These are phyloP conservation scores for Serendipita sp. DNA, from an alignment of 768 basidiomycete genomes.

Conservation along the genomic window DNA sequence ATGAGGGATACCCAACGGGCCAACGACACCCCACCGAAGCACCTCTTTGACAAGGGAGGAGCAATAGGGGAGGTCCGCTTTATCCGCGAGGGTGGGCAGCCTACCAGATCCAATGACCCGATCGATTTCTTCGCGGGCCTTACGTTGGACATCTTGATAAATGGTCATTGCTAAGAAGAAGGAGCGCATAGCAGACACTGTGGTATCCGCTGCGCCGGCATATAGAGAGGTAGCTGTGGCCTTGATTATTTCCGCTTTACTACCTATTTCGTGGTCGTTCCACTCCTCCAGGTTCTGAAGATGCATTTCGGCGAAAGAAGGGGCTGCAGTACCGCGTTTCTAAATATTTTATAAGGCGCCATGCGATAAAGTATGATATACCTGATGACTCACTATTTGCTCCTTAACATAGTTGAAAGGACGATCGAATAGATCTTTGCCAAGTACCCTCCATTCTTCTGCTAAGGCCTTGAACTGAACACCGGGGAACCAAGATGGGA, in stretches of 20 bases:
- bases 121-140: conserved; percentile 54
- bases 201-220: conserved; percentile 26
- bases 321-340: background rate
- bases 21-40: conserved; percentile 39
- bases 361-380: background rate
- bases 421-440: conserved; percentile 18
- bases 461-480: conserved; percentile 25
- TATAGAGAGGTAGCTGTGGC: conserved; percentile 39
- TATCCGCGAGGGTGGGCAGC: conserved; percentile 44
- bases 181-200: conserved; percentile 20
- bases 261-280: conserved; percentile 15
- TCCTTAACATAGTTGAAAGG: conserved; percentile 36
- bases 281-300: conserved; percentile 19
- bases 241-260: conserved; percentile 36
- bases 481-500: conserved; percentile 30
- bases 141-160: conserved; percentile 37
- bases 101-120: conserved; percentile 36
- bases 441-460: background rate
- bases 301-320: conserved; percentile 19
- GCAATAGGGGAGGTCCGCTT: conserved; percentile 38
- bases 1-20: conserved; percentile 14
- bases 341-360: background rate
- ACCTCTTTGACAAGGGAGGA: conserved; percentile 40
- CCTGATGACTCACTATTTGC: conserved; percentile 24
- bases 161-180: conserved; percentile 54